Evolutionary conservation across 768 basidiomycete species (phyloP), one percentile per base, ranked within the genome.

Genomic region (Sistotremastrum niveocremeum): DNA sequence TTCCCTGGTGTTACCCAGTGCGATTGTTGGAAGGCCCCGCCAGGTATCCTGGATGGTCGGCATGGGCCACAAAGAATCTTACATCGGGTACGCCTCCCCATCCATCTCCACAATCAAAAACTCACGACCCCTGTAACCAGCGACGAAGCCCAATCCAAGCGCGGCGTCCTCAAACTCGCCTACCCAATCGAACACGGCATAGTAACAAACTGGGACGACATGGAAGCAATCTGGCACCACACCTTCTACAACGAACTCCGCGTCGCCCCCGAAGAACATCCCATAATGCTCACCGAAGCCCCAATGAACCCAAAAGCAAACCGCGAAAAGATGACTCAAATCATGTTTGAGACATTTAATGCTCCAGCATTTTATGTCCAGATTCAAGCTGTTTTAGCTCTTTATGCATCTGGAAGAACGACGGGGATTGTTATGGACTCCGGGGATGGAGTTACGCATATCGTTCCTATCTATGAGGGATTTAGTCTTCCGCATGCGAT

Each of bases 171-270:
- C 52, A 84, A 83, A 40, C 68, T 94, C 57, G 90, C 91, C 68
- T 89, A 94, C 69, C 90, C 87, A 44, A 89, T 89, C 55, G 85
- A 90, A 64, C 87, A 89, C 68, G 86, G 87, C 66, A 84, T 89
- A 60, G 85, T 94, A 63, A 91, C 89, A 65, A 91, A 95, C 79
- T 95, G 91, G 91, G 91, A 93, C 58, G 90, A 93, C 67, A 93
- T 93, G 89, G 91, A 94, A 72, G 91, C 93, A 71, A 93, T 93
- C 63, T 94, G 89, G 89, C 88, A 91, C 64, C 89, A 93, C 72
- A 91, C 90, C 33, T 94, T 93, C 68, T 93, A 81, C 68, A 82
- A 83, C 57, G 81, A 82, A 57, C 72, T 83, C 49, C 80, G 81
- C 61, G 80, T 82, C 48, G 81, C 81, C 3, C 80, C 80, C 7